Base-by-base conservation (phyloP, 495 filamentous ascomycete species). In the Thermochaetoides thermophila region DNA sequence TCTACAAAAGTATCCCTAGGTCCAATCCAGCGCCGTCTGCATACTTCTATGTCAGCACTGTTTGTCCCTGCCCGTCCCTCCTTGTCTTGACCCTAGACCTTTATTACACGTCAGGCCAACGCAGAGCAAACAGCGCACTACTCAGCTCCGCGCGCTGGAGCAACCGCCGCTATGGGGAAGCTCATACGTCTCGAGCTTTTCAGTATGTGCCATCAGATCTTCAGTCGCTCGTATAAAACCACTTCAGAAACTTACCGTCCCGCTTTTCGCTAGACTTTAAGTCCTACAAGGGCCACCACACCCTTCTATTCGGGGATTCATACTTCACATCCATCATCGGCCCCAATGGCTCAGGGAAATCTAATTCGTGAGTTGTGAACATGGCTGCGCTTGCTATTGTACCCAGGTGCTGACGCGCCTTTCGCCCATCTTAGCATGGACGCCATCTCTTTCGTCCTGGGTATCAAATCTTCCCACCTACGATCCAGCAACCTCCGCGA, bases 261-360 rank as follows among this genome's bases (percentile, higher is more conserved):
- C 23, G n/a, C n/a, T n/a, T 11, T 24, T 24, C 32, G 27, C 13
- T 23, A 92, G 84, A 97, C 64, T 97, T 96, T 78, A 96, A 97
- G 62, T 95, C 87, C 50, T 99, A 99, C 68, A 93, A 92, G 57
- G 87, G 80, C 27, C 77, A 93, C 44, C 89, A 99, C 57, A 71
- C 68, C 23, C 73, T 99, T 16, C 68, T 91, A n/a, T 86, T 99
- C 43, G 91, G 89, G 50, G 86, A 99, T 64, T 86, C 84, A 4
- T 96, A 95, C 52, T 99, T 99, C 55, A 99, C 89, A 27, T 99
- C 89, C 17, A 94, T 99, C 50, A 94, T 99, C 49, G 89, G 89
- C 12, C 89, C 89, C 46, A 99, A 99, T 81, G 89, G 89, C 59
- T 96, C 91, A 29, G 89, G 89, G 19, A 99, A 99, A 60, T 96